Percentiles rank a stretch among this genome's conserved stretches.
phyloP scores from a whole-genome alignment of 495 filamentous ascomycete genomes.

The Lepidopterella palustris region DNA sequence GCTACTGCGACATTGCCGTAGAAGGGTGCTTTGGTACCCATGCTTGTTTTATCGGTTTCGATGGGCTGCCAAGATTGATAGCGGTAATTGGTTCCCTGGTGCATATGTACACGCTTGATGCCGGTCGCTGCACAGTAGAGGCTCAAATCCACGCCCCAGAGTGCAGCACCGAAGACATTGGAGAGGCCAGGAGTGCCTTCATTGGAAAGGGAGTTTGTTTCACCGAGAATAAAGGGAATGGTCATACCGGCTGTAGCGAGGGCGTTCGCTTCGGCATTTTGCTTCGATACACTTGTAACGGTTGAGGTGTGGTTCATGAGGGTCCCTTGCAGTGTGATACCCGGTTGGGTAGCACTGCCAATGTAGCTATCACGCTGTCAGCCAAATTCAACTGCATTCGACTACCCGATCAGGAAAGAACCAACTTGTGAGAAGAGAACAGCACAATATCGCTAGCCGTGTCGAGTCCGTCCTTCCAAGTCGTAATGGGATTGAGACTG shows the following conservation, averaged over 20 bases:
- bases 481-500: slow-evolving; percentile 44
- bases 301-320: slow-evolving; percentile 62
- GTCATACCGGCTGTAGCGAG: slow-evolving; percentile 21
- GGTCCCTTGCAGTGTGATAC: slow-evolving; percentile 57
- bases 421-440: slow-evolving; percentile 59
- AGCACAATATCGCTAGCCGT: slow-evolving; percentile 45
- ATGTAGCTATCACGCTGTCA: slow-evolving; percentile 49
- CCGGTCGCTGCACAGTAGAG: slow-evolving; percentile 51
- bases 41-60: slow-evolving; percentile 43
- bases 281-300: slow-evolving; percentile 43
- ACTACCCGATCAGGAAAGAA: neutral
- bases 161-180: slow-evolving; percentile 63
- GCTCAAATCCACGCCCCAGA: slow-evolving; percentile 64
- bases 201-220: slow-evolving; percentile 60
- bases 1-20: slow-evolving; percentile 60
- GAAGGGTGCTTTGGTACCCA: slow-evolving; percentile 60
- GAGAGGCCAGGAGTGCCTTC: slow-evolving; percentile 57
- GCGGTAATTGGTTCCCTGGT: slow-evolving; percentile 59
- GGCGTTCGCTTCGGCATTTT: slow-evolving; percentile 18
- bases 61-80: slow-evolving; percentile 57
- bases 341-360: slow-evolving; percentile 52
- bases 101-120: slow-evolving; percentile 59
- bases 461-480: slow-evolving; percentile 50
- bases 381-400: neutral
- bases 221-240: slow-evolving; percentile 58